Evolutionary conservation across 768 basidiomycete species (phyloP).

Genomic region (Amyloporia xantha): DNA sequence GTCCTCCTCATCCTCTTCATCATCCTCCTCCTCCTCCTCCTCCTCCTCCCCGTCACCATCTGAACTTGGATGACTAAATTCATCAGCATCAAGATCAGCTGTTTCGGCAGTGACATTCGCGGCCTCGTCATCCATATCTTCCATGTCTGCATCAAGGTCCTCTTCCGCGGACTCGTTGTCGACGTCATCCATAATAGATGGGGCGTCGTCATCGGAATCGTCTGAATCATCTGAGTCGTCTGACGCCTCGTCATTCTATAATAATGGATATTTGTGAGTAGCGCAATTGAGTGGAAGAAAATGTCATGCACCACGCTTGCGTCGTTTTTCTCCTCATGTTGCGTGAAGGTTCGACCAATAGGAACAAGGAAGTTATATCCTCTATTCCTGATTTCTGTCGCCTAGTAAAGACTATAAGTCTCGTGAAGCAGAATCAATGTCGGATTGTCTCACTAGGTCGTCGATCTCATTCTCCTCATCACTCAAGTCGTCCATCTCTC

Average conservation of each 20-base stretch:
- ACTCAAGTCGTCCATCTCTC: slow-evolving; percentile 78
- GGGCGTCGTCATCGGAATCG: slow-evolving; percentile 33
- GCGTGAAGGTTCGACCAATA: slow-evolving; percentile 66
- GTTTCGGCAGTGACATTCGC: slow-evolving; percentile 30
- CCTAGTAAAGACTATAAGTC: not conserved
- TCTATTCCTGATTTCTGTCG: slow-evolving; percentile 46
- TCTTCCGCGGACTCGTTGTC: slow-evolving; percentile 30
- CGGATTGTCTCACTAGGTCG: slow-evolving; percentile 47
- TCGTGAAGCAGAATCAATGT: slow-evolving; percentile 3
- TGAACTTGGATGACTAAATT: slow-evolving; percentile 17
- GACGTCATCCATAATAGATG: slow-evolving; percentile 30
- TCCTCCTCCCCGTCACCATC: slow-evolving; percentile 5
- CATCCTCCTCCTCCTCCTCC: not conserved
- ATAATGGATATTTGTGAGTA: not conserved
- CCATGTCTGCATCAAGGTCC: slow-evolving; percentile 61
- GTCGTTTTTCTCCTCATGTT: slow-evolving; percentile 81
- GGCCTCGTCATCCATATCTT: slow-evolving; percentile 38
- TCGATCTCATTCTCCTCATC: slow-evolving; percentile 83
- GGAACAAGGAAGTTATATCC: slow-evolving; percentile 66
- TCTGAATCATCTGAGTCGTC: slow-evolving; percentile 28
- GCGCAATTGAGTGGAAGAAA: not conserved
- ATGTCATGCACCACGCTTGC: slow-evolving; percentile 31
- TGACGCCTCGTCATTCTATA: slow-evolving; percentile 30
- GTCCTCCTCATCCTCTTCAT: no score
- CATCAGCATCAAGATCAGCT: slow-evolving; percentile 41